phyloP scores from a whole-genome alignment of 139 green algal species.

The Coelastrella sp. region DNA sequence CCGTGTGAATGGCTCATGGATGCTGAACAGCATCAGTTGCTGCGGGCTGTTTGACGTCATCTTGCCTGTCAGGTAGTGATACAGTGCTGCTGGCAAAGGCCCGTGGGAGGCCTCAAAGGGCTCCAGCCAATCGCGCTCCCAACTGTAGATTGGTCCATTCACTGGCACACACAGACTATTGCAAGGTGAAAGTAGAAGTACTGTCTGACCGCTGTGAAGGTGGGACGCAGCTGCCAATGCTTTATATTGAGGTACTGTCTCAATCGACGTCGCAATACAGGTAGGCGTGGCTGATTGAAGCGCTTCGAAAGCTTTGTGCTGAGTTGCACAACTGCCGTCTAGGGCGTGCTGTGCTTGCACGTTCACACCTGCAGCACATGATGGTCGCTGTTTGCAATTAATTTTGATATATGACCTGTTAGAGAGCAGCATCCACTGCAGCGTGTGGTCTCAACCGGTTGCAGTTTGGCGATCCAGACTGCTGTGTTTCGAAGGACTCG shows the following conservation, averaged over 20 bases:
- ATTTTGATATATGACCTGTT: too few relatives aligned
- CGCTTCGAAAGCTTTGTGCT: neutral
- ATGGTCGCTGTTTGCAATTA: too few relatives aligned
- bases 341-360: too few relatives aligned
- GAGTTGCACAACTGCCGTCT: too few relatives aligned
- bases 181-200: neutral
- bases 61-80: neutral
- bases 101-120: neutral
- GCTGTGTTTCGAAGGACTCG: too few relatives aligned
- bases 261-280: neutral
- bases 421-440: too few relatives aligned
- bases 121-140: neutral
- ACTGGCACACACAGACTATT: neutral
- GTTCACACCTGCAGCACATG: too few relatives aligned
- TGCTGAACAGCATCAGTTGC: neutral
- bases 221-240: neutral
- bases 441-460: too few relatives aligned
- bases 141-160: neutral
- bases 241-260: neutral
- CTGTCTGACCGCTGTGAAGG: neutral
- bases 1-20: neutral
- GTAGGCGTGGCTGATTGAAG: neutral
- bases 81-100: neutral
- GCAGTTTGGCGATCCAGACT: too few relatives aligned
- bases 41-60: neutral